A percentile compares a stretch with the other conserved stretches of the same genome.
Evolutionary conservation across 2,329 filamentous ascomycete species (phyloP).

Genomic region (Paraphoma sp.): DNA sequence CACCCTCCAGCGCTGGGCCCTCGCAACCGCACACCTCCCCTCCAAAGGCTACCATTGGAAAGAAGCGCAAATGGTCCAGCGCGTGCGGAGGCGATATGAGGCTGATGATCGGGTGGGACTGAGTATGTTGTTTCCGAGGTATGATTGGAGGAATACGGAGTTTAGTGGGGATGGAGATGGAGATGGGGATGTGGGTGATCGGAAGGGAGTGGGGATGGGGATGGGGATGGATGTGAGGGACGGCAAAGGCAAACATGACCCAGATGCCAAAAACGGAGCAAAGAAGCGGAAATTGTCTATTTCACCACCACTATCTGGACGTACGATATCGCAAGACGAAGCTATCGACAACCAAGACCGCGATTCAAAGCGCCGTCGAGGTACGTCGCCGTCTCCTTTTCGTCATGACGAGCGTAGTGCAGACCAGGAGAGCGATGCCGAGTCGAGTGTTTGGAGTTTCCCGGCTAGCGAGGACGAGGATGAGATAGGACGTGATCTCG

Average conservation of each 20-base stretch:
- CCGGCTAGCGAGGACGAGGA: constrained; percentile 2
- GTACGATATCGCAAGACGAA: not conserved
- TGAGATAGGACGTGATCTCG: not conserved
- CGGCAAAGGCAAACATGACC: no score
- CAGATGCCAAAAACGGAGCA: no score
- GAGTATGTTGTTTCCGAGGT: not conserved
- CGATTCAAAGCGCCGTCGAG: not conserved
- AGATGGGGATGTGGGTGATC: not conserved
- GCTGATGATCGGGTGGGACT: not conserved
- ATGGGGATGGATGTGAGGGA: not conserved
- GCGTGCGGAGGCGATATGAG: constrained; percentile 10
- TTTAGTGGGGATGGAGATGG: not conserved
- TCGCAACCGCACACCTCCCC: constrained; percentile 10
- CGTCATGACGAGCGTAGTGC: not conserved
- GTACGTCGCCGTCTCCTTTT: not conserved
- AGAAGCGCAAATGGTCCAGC: constrained; percentile 7
- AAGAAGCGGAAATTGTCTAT: not conserved
- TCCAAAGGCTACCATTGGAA: constrained; percentile 5
- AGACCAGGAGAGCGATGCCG: constrained; percentile 1
- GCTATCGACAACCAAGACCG: not conserved
- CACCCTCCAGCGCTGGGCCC: constrained; percentile 15
- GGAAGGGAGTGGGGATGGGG: not conserved
- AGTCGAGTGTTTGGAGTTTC: constrained; percentile 16
- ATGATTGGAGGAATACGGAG: not conserved
- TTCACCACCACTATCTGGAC: not conserved